Evolutionary conservation across 108 stramenopile genomes (phyloP).

Genomic region (Pseudonitzschia multiseries): DNA sequence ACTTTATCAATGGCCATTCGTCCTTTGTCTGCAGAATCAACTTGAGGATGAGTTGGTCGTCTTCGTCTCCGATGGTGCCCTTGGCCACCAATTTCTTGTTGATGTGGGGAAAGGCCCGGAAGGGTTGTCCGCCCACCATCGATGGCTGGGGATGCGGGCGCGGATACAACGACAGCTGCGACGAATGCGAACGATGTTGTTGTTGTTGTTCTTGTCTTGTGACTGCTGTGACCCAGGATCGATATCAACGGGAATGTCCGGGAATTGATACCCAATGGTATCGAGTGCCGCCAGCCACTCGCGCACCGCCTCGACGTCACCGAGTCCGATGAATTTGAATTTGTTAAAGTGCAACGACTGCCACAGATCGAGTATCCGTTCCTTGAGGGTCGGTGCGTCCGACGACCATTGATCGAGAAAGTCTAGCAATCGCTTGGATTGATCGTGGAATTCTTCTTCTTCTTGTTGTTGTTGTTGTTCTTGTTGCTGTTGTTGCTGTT

Average conservation of each 20-base stretch:
- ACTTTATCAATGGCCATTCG: conserved; percentile 28
- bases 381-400: background rate
- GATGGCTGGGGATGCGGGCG: conserved; percentile 6
- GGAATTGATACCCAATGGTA: conserved; percentile 36
- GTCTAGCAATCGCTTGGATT: conserved; percentile 32
- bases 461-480: no score
- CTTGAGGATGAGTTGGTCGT: conserved; percentile 8
- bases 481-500: no score
- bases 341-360: conserved; percentile 47
- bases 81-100: no score
- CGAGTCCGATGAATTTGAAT: no score
- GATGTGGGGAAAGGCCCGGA: conserved; percentile 15
- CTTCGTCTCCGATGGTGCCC: background rate
- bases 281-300: conserved; percentile 47
- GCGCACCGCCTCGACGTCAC: no score
- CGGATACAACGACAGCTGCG: no score
- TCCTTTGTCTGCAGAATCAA: conserved; percentile 24
- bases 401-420: conserved; percentile 30
- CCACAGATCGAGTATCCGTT: conserved; percentile 34
- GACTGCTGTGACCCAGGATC: no score
- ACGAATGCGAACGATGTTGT: no score
- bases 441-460: conserved; percentile 49
- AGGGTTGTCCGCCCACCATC: conserved; percentile 6
- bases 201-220: background rate
- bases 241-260: no score